Base-by-base conservation (phyloP, 768 basidiomycete species). In the Hygrophorus pudorinus region DNA sequence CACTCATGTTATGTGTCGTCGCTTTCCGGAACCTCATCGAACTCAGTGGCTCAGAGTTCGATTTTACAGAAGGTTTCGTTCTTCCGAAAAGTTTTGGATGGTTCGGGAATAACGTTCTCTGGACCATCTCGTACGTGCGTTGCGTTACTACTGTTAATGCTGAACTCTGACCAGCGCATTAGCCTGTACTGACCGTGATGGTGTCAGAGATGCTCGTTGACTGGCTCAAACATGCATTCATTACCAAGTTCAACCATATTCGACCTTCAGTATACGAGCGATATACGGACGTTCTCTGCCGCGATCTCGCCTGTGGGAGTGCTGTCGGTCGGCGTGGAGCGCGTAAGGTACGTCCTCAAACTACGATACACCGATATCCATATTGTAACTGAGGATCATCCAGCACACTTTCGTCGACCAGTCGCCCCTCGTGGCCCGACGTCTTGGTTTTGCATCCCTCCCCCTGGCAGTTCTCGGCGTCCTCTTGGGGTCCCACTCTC, bases 221-320 rank as follows among this genome's bases (percentile, higher is more conserved):
- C 59, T 99, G 94, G 94, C 71, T 98, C 41, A 99, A 99, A 60
- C 96, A 99, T 56, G 94, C 93, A 8, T 99, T 98, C 65, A 98
- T 99, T 55, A 94, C 93, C 41, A 99, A 99, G 62, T 98, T 98
- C 69, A 99, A 99, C 54, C 94, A 98, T 56, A 93, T 99, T 38
- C 80, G 93, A 0, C 90, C 92, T 0, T 85, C 84, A 0, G 90
- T 97, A 2, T 99, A 98, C 53, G 91, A 91, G 50, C 76, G 94
- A 12, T 99, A 90, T 59, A 87, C 83, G 2, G 96, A 99, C 54
- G 90, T 99, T 1, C 72, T 99, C 1, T 98, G 93, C 56, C 83
- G 86, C 31, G 96, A 99, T 59, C 73, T 99, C 12, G 75, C 92
- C 5, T 83, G 83, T 49, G 84, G 78, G 40, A 84, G 81, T 49